phyloP scores from a whole-genome alignment of 1,139 yeast species.

The Taiozyma sp. region DNA sequence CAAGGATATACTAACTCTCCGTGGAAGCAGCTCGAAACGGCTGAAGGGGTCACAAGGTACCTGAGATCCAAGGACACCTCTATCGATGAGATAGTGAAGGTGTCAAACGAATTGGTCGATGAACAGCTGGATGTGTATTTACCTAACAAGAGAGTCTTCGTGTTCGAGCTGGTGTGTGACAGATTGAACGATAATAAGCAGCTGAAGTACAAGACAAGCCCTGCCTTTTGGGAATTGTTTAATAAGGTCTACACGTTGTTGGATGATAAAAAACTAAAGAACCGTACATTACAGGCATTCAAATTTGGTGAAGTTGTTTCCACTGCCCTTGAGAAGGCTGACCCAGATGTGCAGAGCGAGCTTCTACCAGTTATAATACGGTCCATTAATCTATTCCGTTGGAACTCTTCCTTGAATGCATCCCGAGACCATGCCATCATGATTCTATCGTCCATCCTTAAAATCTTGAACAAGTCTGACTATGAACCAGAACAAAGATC shows the following conservation, averaged over 20 bases:
- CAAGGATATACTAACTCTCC: too few relatives aligned
- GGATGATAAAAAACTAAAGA: slow-evolving; percentile 22
- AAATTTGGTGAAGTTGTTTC: slow-evolving; percentile 32
- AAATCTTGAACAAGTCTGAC: background rate
- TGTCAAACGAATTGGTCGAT: slow-evolving; percentile 39
- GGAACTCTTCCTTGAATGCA: slow-evolving; percentile 11
- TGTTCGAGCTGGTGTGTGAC: slow-evolving; percentile 65
- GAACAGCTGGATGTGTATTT: slow-evolving; percentile 41
- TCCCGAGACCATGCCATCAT: slow-evolving; percentile 13
- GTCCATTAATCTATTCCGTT: slow-evolving; percentile 24
- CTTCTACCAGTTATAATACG: slow-evolving; percentile 16
- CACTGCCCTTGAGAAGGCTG: slow-evolving; percentile 12
- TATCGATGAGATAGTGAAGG: slow-evolving; percentile 38
- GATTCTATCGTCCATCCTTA: slow-evolving; percentile 11
- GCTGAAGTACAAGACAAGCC: slow-evolving; percentile 37
- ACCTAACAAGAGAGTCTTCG: slow-evolving; percentile 57
- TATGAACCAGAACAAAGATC: background rate
- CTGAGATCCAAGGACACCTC: slow-evolving; percentile 53
- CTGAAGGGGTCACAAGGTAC: slow-evolving; percentile 61
- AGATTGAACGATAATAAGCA: slow-evolving; percentile 49
- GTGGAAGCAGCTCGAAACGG: slow-evolving; percentile 25
- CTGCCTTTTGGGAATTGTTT: slow-evolving; percentile 45
- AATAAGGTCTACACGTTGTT: slow-evolving; percentile 35
- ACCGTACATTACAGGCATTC: slow-evolving; percentile 34
- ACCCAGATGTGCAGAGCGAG: background rate